Percentiles rank a stretch among this genome's conserved stretches.
phyloP scores from a whole-genome alignment of 352 stramenopile genomes.

The Globisporangium orthogonon region DNA sequence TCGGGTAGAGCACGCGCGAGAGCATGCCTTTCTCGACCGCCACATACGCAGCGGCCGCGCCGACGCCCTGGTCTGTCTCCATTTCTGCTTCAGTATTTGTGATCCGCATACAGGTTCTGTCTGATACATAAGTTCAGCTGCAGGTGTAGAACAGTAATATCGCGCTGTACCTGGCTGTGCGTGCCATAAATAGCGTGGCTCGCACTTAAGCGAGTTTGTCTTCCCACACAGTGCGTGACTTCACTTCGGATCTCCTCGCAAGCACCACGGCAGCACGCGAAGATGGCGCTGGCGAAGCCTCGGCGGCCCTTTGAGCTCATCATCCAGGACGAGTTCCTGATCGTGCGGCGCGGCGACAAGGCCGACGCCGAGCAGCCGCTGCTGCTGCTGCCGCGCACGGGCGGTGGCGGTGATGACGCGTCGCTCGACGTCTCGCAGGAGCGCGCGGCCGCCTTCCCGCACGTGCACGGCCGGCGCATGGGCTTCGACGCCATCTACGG shows the following conservation, averaged over 20 bases:
- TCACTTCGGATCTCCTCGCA: neutral
- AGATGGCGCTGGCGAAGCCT: neutral
- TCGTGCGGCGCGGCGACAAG: constrained; percentile 44
- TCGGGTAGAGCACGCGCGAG: constrained; percentile 72
- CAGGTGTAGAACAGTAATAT: no score
- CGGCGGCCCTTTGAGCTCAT: constrained; percentile 34
- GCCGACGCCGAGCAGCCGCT: constrained; percentile 26
- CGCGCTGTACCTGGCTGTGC: no score
- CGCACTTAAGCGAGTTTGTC: no score
- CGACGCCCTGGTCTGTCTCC: no score
- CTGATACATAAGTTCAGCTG: no score
- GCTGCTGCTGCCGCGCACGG: constrained; percentile 25
- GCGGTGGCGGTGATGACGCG: constrained; percentile 17
- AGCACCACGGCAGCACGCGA: neutral
- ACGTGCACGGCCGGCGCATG: constrained; percentile 69
- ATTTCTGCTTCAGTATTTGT: no score
- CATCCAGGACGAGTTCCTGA: constrained; percentile 65
- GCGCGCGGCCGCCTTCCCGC: constrained; percentile 49
- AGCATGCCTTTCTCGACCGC: constrained; percentile 64
- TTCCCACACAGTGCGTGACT: no score
- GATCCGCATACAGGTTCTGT: no score
- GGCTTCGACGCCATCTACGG: constrained; percentile 76
- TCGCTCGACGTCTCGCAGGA: constrained; percentile 50
- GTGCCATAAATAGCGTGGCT: no score
- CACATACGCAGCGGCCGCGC: constrained; percentile 21